Conservation (phyloP, 495 filamentous ascomycete species). For the Neurospora africana region DNA sequence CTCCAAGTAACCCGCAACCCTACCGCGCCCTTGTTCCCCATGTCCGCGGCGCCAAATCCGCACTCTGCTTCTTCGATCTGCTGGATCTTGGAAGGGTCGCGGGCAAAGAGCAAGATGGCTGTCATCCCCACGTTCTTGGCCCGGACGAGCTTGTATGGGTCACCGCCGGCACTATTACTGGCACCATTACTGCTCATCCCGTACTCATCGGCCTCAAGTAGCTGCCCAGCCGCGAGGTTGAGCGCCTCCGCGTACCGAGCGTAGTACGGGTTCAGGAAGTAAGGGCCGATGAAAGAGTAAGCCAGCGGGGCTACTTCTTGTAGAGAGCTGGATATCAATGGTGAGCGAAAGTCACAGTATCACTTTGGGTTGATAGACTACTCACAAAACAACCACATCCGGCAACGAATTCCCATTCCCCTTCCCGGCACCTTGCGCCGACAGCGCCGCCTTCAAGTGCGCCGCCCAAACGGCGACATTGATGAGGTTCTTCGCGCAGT, state of each 20-base stretch:
- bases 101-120: constrained; percentile 70
- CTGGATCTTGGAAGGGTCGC: constrained; percentile 43
- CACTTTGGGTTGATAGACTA: background rate
- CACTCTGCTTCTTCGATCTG: constrained; percentile 60
- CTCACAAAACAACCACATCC: constrained; percentile 55
- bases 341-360: background rate
- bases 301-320: constrained; percentile 85
- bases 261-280: constrained; percentile 67
- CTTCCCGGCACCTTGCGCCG: constrained; percentile 6
- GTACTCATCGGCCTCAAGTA: constrained; percentile 9
- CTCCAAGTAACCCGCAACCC: constrained; percentile 55
- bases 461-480: constrained; percentile 53
- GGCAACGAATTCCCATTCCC: constrained; percentile 41
- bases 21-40: constrained; percentile 93
- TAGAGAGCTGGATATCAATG: constrained; percentile 42
- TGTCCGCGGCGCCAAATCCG: constrained; percentile 69
- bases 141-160: constrained; percentile 37
- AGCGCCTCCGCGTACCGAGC: constrained; percentile 56
- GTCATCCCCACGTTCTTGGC: constrained; percentile 78
- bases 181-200: background rate
- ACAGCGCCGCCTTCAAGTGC: constrained; percentile 62
- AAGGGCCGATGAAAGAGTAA: constrained; percentile 77
- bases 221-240: constrained; percentile 45
- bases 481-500: constrained; percentile 65
- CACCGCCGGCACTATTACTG: background rate